Base-by-base conservation (phyloP, 139 green algal species). In the Picochlorum sp. region DNA sequence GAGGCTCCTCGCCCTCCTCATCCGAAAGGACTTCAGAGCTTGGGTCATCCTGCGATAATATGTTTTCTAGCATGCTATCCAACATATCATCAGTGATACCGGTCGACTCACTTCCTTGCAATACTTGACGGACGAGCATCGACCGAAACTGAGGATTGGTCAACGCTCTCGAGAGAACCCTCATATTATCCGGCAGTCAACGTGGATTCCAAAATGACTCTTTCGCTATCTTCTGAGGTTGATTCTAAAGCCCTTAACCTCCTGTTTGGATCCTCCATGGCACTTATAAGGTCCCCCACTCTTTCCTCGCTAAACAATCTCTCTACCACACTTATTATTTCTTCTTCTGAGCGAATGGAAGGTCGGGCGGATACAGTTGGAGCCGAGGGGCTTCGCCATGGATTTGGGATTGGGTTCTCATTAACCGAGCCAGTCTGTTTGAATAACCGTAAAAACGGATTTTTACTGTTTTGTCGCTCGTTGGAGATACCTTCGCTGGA, bases 401-500 rank as follows among this genome's bases (percentile, higher is more conserved):
- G 93, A 79, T 99, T 99, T 10, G 93, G 93, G 57, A 99, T 82
- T 8, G 93, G 94, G 6, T 79, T 79, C 16, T 73, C 71, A 61
- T 96, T 96, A 32, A 84, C 49, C 20, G 57, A 63, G 14, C 26
- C n/a, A 16, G 72, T 67, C 6, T 21, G 41, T 71, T 66, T 57
- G 58, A 62, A 75, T 57, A 59, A 54, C 41, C 49, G 45, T 4
- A 58, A 62, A 45, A 80, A 77, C 7, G 71, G 72, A 62, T 82
- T 77, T 45, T 37, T 66, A 8, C 32, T 45, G 4, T 23, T 41
- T 3, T 30, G 23, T 9, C 10, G 61, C 57, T 49, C 14, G 21
- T 61, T 66, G 55, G 64, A 24, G 23, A 18, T 16, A 18, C 20
- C 59, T 15, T 45, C n/a, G 28, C 23, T 44, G 13, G 56, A 34